Evolutionary conservation across 2,329 filamentous ascomycete genomes (phyloP).

Genomic region (Setomelanomma holmii): DNA sequence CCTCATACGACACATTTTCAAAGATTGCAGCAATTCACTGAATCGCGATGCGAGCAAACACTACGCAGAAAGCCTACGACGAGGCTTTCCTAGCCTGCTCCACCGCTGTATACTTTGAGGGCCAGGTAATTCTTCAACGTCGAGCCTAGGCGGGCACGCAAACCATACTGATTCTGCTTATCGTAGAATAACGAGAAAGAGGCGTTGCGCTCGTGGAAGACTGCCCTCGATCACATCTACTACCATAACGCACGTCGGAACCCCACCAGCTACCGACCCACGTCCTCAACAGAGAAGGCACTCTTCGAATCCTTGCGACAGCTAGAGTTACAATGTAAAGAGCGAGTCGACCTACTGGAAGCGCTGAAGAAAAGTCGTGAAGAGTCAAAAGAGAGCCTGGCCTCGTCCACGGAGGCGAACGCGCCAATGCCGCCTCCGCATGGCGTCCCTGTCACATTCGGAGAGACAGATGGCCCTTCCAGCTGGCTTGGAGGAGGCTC

Average conservation of each 20-base stretch:
- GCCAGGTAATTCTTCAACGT: conserved; percentile 67
- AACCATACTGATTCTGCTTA: conserved; percentile 2
- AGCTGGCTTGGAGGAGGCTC: conserved; percentile 79
- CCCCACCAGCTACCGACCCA: conserved; percentile 71
- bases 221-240: conserved; percentile 86
- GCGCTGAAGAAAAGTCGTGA: conserved; percentile 73
- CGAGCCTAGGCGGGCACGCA: no score
- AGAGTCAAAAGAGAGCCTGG: conserved; percentile 55
- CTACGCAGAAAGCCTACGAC: conserved; percentile 96
- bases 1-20: conserved; percentile 43
- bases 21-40: conserved; percentile 10
- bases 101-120: conserved; percentile 94
- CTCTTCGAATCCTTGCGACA: conserved; percentile 81
- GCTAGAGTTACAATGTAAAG: conserved; percentile 90
- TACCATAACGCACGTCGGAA: conserved; percentile 82
- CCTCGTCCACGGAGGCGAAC: conserved; percentile 24
- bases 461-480: conserved; percentile 22
- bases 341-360: conserved; percentile 87
- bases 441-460: conserved; percentile 13
- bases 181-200: conserved; percentile 85
- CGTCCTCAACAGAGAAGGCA: conserved; percentile 82
- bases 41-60: conserved; percentile 62
- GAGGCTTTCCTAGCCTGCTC: conserved; percentile 95
- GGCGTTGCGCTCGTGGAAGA: conserved; percentile 88
- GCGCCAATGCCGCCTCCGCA: conserved; percentile 35